Percentiles rank a stretch among this genome's conserved stretches.
These are phyloP conservation scores for Arthrobotrys musiformis DNA, from an alignment of 2,329 filamentous ascomycete species.

Conservation along the genomic window DNA sequence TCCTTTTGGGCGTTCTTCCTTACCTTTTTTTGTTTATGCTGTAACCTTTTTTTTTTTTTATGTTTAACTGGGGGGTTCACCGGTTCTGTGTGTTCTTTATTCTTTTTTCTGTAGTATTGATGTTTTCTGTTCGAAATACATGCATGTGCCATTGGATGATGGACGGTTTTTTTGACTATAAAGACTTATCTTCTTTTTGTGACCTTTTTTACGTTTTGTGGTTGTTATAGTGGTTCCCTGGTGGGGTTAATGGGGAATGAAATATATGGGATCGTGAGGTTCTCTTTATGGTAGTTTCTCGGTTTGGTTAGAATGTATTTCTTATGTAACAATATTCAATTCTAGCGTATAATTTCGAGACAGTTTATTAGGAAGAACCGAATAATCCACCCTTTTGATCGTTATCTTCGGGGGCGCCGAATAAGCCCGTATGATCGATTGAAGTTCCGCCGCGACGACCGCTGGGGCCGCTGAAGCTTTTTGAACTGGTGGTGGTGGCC, in stretches of 20 bases:
- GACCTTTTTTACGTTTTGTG: too few relatives aligned
- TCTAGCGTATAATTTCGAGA: too few relatives aligned
- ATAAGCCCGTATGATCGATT: constrained; percentile 11
- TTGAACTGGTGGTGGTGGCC: neutral
- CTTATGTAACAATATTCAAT: too few relatives aligned
- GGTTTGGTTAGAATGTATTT: too few relatives aligned
- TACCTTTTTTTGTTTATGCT: neutral
- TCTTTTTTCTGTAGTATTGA: neutral
- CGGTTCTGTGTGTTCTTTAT: neutral
- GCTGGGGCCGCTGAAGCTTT: constrained; percentile 36
- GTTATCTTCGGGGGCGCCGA: neutral
- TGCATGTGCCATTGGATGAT: constrained; percentile 29
- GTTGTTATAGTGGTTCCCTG: too few relatives aligned
- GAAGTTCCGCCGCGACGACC: constrained; percentile 4
- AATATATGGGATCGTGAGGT: too few relatives aligned
- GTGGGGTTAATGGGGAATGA: too few relatives aligned
- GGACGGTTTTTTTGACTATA: constrained; percentile 3
- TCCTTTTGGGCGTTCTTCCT: constrained; percentile 9
- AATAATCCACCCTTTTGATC: constrained; percentile 16
- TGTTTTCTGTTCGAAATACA: constrained; percentile 20
- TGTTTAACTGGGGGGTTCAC: constrained; percentile 7
- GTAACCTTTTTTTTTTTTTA: neutral
- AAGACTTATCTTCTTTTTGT: neutral
- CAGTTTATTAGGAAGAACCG: too few relatives aligned
- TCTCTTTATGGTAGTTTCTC: too few relatives aligned